phyloP scores from a whole-genome alignment of 2,329 filamentous ascomycete species.

The Ophidiomyces ophidiicola region DNA sequence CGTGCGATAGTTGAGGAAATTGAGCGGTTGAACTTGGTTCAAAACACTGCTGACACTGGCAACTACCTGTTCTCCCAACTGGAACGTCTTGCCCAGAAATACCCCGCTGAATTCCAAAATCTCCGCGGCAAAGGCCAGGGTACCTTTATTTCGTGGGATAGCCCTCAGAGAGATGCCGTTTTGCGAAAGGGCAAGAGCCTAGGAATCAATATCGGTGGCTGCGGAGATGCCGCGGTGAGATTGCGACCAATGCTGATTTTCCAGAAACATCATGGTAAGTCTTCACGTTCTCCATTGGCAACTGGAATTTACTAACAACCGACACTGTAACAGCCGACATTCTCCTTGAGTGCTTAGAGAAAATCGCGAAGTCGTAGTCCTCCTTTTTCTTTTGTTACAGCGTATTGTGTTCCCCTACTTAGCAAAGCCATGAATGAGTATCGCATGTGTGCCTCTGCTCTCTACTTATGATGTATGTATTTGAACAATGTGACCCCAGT shows the following conservation, averaged over 20 bases:
- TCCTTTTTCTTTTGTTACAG: background rate
- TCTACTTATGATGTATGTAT: too few species aligned
- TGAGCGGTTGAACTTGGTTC: conserved; percentile 61
- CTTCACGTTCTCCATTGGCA: background rate
- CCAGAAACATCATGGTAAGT: conserved; percentile 67
- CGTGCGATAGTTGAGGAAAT: conserved; percentile 75
- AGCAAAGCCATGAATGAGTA: background rate
- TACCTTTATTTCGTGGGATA: conserved; percentile 89
- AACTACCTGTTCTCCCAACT: conserved; percentile 65
- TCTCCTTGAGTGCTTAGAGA: conserved; percentile 65
- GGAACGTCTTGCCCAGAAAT: conserved; percentile 53
- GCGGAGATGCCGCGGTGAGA: conserved; percentile 61
- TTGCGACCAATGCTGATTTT: conserved; percentile 85
- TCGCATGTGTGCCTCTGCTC: background rate
- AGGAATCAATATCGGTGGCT: conserved; percentile 79
- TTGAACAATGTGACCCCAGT: too few species aligned
- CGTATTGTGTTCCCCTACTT: background rate
- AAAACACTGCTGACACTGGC: conserved; percentile 64
- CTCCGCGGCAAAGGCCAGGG: conserved; percentile 77
- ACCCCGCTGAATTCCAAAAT: conserved; percentile 68
- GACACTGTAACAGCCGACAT: conserved; percentile 50
- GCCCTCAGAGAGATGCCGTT: conserved; percentile 65
- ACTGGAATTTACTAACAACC: conserved; percentile 15
- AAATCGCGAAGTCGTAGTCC: conserved; percentile 45
- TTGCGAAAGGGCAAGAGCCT: conserved; percentile 63